phyloP scores from a whole-genome alignment of 805 yeast genomes.

The Candida methanosorbosa region DNA sequence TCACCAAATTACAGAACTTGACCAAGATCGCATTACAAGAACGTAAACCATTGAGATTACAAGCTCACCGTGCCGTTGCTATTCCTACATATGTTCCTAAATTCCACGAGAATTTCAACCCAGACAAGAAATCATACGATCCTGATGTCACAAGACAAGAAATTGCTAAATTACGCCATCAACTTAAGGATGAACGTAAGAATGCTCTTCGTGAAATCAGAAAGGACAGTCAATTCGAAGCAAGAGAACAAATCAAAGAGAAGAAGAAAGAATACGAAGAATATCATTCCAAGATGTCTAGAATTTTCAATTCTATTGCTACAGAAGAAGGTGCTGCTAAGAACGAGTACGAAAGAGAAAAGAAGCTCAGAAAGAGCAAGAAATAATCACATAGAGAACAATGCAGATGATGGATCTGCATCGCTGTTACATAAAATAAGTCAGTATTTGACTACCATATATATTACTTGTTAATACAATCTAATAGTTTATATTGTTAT shows the following conservation, averaged over 20 bases:
- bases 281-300: conserved; percentile 86
- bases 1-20: conserved; percentile 40
- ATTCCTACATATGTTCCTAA: conserved; percentile 82
- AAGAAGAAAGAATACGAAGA: conserved; percentile 68
- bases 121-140: conserved; percentile 89
- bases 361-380: conserved; percentile 49
- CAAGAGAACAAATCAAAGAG: conserved; percentile 74
- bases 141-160: conserved; percentile 76
- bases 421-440: too few relatives aligned
- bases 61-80: conserved; percentile 75
- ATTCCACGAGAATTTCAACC: conserved; percentile 93
- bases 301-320: conserved; percentile 75
- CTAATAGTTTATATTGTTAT: background rate
- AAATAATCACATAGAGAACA: too few relatives aligned
- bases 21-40: conserved; percentile 37
- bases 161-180: conserved; percentile 69
- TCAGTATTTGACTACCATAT: too few relatives aligned
- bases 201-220: conserved; percentile 83
- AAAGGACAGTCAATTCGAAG: conserved; percentile 78
- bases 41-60: conserved; percentile 69
- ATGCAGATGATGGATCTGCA: too few relatives aligned
- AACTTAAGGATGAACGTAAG: conserved; percentile 88
- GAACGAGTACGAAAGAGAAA: conserved; percentile 86
- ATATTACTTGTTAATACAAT: background rate
- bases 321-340: conserved; percentile 94